Base-by-base conservation (phyloP, 371 early-diverging fungal species). In the Actinomortierella ambigua region DNA sequence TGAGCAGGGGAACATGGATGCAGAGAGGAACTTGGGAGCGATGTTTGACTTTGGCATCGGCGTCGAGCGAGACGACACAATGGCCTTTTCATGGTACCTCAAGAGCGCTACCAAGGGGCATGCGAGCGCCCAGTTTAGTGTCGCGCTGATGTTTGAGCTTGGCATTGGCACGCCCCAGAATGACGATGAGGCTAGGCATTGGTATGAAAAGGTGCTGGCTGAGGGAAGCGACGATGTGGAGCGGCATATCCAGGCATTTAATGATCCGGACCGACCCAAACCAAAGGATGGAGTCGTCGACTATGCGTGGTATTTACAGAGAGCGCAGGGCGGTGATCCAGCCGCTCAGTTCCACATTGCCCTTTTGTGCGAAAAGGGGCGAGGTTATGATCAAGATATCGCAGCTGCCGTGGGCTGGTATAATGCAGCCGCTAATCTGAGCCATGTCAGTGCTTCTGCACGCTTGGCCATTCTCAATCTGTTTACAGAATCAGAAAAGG, bases 21-120 rank as follows among this genome's bases (percentile, higher is more conserved):
- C 93, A 18, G 93, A 88, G 80, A 93, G 92, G 65, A 79, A 84
- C 18, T 80, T 93, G 2, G 95, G 92, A 5, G 91, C 87, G 57
- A 94, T 92, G 65, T 86, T 88, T 58, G 90, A 93, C 73, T 88
- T 90, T 57, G 89, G 88, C 9, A 79, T 89, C 22, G 91, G 87
- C 26, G 81, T 89, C 3, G 66, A 65, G 26, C 63, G 75, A 57
- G 63, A 85, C 57, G 73, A 79, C 3, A 67, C 61, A n/a, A 71
- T 73, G 59, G 91, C 92, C 14, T 78, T 89, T 17, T 60, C 62
- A 39, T 81, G 79, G 73, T 89, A 90, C 69, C 62, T 59, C 40
- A 70, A 71, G 48, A 65, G 73, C 15, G 77, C 77, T 2, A 82
- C 79, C 8, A 81, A 82, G 48, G 86, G 84, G 7, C 81, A 87